phyloP scores from a whole-genome alignment of 1,139 yeast genomes.

The Scheffersomyces segobiensis region DNA sequence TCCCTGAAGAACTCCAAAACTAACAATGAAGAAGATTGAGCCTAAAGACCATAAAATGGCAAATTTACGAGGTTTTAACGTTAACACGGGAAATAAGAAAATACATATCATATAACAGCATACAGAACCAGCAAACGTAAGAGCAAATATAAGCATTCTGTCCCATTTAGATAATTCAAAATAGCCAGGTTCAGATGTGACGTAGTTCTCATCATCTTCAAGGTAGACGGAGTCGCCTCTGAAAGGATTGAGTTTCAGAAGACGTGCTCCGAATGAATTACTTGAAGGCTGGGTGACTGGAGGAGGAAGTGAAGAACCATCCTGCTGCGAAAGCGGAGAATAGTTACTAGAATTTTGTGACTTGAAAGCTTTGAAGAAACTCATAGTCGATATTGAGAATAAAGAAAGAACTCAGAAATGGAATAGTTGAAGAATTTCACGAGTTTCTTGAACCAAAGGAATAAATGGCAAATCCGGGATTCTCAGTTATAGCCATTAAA shows the following conservation, averaged over 20 bases:
- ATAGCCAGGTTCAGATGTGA: conserved; percentile 46
- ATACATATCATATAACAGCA: conserved; percentile 57
- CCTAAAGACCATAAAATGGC: conserved; percentile 65
- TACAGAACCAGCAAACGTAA: conserved; percentile 55
- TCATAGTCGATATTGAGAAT: conserved; percentile 20
- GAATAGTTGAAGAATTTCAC: background rate
- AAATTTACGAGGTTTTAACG: conserved; percentile 59
- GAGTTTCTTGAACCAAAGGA: background rate
- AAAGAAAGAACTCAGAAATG: background rate
- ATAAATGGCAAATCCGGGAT: background rate
- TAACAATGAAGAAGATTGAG: conserved; percentile 53
- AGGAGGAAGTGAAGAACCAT: conserved; percentile 41
- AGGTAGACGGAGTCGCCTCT: conserved; percentile 36
- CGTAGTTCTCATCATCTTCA: conserved; percentile 46
- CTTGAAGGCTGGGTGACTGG: conserved; percentile 33
- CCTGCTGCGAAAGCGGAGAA: conserved; percentile 33
- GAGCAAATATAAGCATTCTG: conserved; percentile 54
- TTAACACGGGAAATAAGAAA: conserved; percentile 55
- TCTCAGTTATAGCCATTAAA: background rate
- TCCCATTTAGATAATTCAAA: conserved; percentile 60
- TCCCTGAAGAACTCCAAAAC: conserved; percentile 62
- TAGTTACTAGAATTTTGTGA: conserved; percentile 19
- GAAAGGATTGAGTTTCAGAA: conserved; percentile 45
- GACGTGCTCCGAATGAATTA: conserved; percentile 25
- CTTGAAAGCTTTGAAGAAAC: conserved; percentile 38